phyloP scores from a whole-genome alignment of 768 basidiomycete species.

The Steccherinum ochraceum region DNA sequence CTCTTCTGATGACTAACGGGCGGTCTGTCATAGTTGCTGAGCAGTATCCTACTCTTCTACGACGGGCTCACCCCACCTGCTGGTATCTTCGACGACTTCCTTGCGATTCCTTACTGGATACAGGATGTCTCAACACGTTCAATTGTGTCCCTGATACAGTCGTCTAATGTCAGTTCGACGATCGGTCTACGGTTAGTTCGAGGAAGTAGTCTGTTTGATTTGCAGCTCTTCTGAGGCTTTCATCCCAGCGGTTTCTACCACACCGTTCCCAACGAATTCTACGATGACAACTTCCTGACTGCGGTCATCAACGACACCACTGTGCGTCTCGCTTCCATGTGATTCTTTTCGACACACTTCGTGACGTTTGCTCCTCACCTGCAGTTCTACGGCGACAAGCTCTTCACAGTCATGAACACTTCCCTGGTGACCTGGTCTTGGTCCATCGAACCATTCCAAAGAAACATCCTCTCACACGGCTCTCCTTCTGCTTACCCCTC shows the following conservation, averaged over 20 bases:
- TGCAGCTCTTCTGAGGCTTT: neutral
- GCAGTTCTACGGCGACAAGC: conserved; percentile 39
- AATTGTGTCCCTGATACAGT: neutral
- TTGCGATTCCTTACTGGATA: neutral
- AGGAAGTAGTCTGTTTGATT: no score
- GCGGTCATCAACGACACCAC: conserved; percentile 40
- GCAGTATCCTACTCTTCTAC: conserved; percentile 35
- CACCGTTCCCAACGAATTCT: conserved; percentile 35
- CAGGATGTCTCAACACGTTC: neutral
- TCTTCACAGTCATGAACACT: conserved; percentile 32
- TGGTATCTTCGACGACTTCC: conserved; percentile 5
- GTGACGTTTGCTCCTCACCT: neutral
- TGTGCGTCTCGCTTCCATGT: conserved; percentile 22
- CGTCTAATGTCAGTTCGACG: no score
- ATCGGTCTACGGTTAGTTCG: no score
- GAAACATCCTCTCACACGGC: conserved; percentile 28
- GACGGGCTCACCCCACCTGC: neutral
- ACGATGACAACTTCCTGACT: conserved; percentile 31
- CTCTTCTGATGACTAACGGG: neutral
- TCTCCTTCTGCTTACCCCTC: conserved; percentile 44
- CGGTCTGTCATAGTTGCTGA: neutral
- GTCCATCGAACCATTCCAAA: conserved; percentile 46
- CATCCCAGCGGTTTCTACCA: conserved; percentile 27
- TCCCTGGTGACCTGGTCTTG: conserved; percentile 30
- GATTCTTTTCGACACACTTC: neutral